Percentiles rank a stretch among this genome's conserved stretches.
phyloP scores from a whole-genome alignment of 805 yeast species.

The Pichia eremophila region DNA sequence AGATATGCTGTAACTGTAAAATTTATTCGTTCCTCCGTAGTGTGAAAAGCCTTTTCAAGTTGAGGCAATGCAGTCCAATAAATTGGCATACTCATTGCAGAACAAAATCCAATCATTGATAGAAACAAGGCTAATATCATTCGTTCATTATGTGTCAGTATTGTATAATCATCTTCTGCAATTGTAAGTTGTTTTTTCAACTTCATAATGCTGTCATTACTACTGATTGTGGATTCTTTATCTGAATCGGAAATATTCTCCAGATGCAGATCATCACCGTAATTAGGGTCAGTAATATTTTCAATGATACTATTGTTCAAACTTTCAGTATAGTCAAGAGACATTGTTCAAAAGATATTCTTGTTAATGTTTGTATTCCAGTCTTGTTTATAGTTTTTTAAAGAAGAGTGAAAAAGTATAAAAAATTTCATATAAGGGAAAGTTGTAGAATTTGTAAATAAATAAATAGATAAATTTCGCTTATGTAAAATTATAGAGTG shows the following conservation, averaged over 20 bases:
- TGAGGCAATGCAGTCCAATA: conserved; percentile 69
- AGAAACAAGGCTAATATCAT: conserved; percentile 30
- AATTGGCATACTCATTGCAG: conserved; percentile 66
- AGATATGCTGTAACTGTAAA: conserved; percentile 70
- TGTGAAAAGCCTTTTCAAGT: conserved; percentile 44
- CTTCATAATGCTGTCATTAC: not conserved
- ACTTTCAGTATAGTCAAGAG: too few species aligned
- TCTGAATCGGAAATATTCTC: not conserved
- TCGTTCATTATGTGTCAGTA: conserved; percentile 35
- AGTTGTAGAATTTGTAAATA: too few species aligned
- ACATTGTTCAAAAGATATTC: too few species aligned
- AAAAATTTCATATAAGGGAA: too few species aligned
- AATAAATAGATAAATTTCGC: too few species aligned
- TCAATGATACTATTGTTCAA: too few species aligned
- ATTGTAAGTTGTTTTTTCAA: not conserved
- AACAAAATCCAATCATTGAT: conserved; percentile 48
- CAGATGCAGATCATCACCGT: too few species aligned
- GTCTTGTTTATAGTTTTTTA: too few species aligned
- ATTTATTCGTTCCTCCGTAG: conserved; percentile 51
- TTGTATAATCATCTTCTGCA: conserved; percentile 30
- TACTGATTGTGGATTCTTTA: not conserved
- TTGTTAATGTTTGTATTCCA: too few species aligned
- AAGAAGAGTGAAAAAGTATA: too few species aligned
- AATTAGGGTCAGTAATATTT: too few species aligned
- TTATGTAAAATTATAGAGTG: too few species aligned